A percentile compares a stretch with the other conserved stretches of the same genome.
Conservation (phyloP, 106 monocot species). For the Dendrobium catenatum region DNA sequence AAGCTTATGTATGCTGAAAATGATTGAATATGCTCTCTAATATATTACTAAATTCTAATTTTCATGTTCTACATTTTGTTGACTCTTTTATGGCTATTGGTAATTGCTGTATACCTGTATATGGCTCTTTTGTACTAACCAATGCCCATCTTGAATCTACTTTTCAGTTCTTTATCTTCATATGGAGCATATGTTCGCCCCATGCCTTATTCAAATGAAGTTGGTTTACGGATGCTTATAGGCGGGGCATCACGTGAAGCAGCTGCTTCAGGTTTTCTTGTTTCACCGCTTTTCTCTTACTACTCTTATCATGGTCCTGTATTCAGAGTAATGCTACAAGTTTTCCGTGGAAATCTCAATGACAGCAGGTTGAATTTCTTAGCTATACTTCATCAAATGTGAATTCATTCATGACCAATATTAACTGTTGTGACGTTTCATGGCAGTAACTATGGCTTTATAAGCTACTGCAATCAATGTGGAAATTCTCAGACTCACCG, state of each 20-base stretch:
- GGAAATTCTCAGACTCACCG: conserved; percentile 72
- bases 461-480: conserved; percentile 77
- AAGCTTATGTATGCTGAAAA: background rate
- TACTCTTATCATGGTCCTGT: conserved; percentile 95
- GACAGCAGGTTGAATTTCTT: conserved; percentile 35
- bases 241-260: conserved; percentile 91
- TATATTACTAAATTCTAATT: background rate
- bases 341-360: conserved; percentile 49
- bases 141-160: conserved; percentile 16
- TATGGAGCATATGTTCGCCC: conserved; percentile 96
- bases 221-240: conserved; percentile 95
- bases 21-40: background rate
- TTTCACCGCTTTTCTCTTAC: conserved; percentile 87
- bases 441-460: conserved; percentile 79
- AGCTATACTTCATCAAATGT: background rate
- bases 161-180: conserved; percentile 76
- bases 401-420: background rate
- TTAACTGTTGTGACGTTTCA: background rate
- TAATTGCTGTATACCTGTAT: background rate
- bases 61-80: background rate
- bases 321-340: conserved; percentile 82
- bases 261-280: conserved; percentile 62
- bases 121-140: conserved; percentile 1
- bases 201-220: conserved; percentile 96
- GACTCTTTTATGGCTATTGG: background rate